Conservation (phyloP, 805 yeast species). For the Starmerella powellii region DNA sequence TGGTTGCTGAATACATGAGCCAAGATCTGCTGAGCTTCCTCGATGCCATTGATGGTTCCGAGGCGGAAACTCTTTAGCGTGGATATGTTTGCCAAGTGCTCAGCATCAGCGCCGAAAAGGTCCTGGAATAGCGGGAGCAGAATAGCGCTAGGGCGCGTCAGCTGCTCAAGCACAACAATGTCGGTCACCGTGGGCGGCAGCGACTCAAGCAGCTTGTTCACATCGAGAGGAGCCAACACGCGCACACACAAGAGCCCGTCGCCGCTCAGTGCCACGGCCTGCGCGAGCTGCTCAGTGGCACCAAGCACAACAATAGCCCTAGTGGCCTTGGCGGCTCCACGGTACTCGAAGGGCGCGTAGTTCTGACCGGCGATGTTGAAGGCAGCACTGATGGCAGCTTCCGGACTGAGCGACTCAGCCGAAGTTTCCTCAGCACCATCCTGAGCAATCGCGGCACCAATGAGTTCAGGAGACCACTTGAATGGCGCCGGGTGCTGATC, state of each 20-base stretch:
- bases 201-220: constrained; percentile 37
- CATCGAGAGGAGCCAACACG: constrained; percentile 62
- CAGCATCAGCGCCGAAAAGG: constrained; percentile 44
- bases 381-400: constrained; percentile 21
- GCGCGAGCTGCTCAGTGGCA: constrained; percentile 33
- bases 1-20: constrained; percentile 1
- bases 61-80: constrained; percentile 48
- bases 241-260: constrained; percentile 44
- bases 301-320: constrained; percentile 56
- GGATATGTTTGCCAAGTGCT: constrained; percentile 16
- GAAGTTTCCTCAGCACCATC: constrained; percentile 5
- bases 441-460: constrained; percentile 21
- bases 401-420: background rate
- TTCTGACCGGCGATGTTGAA: constrained; percentile 29
- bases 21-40: constrained; percentile 29
- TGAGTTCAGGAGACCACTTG: constrained; percentile 21
- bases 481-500: constrained; percentile 15
- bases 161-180: constrained; percentile 58
- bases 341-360: constrained; percentile 35
- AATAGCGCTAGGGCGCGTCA: constrained; percentile 33
- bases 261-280: constrained; percentile 31
- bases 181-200: constrained; percentile 46
- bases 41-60: constrained; percentile 34
- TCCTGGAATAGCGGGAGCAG: constrained; percentile 69
- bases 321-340: constrained; percentile 34